Percentiles rank a stretch among this genome's conserved stretches.
phyloP scores from a whole-genome alignment of 1,284 basidiomycete genomes.

The Hymenochaete sp. region DNA sequence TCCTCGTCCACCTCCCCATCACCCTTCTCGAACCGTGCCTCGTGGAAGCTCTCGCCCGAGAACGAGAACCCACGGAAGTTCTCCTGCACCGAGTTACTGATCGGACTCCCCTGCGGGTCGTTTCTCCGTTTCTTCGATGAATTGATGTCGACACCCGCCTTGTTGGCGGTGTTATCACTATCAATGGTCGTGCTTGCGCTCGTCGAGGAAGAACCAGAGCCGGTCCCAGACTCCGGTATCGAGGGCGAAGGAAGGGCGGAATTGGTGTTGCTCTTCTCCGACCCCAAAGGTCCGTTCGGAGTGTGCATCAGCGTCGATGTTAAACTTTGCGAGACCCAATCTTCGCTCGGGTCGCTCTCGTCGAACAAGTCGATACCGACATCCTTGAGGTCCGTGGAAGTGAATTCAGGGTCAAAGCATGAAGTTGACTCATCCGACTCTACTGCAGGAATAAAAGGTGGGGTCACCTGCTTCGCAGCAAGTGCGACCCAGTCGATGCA shows the following conservation, averaged over 20 bases:
- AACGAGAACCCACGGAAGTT: slow-evolving; percentile 92
- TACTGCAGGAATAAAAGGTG: slow-evolving; percentile 96
- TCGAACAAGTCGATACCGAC: slow-evolving; percentile 51
- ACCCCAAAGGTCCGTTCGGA: slow-evolving; percentile 67
- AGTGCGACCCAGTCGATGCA: slow-evolving; percentile 87
- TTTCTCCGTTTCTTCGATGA: slow-evolving; percentile 25
- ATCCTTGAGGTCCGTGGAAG: slow-evolving; percentile 75
- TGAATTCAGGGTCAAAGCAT: slow-evolving; percentile 99
- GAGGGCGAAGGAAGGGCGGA: slow-evolving; percentile 4
- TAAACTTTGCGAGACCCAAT: slow-evolving; percentile 49
- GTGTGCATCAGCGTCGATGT: slow-evolving; percentile 38
- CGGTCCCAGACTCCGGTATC: slow-evolving; percentile 4
- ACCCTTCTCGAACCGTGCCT: slow-evolving; percentile 32
- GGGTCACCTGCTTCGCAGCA: slow-evolving; percentile 84
- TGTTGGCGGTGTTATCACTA: too few relatives aligned
- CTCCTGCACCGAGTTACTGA: slow-evolving; percentile 88
- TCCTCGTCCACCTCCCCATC: slow-evolving; percentile 36
- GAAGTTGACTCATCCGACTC: slow-evolving; percentile 97
- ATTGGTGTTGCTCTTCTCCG: slow-evolving; percentile 32
- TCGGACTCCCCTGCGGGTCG: slow-evolving; percentile 48
- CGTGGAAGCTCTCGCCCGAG: slow-evolving; percentile 63
- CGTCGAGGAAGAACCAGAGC: neutral
- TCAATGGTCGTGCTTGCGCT: neutral
- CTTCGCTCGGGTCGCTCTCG: slow-evolving; percentile 69
- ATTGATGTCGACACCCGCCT: slow-evolving; percentile 10